phyloP scores from a whole-genome alignment of 2,329 filamentous ascomycete genomes.

The Cylindrodendrum hubeiense region DNA sequence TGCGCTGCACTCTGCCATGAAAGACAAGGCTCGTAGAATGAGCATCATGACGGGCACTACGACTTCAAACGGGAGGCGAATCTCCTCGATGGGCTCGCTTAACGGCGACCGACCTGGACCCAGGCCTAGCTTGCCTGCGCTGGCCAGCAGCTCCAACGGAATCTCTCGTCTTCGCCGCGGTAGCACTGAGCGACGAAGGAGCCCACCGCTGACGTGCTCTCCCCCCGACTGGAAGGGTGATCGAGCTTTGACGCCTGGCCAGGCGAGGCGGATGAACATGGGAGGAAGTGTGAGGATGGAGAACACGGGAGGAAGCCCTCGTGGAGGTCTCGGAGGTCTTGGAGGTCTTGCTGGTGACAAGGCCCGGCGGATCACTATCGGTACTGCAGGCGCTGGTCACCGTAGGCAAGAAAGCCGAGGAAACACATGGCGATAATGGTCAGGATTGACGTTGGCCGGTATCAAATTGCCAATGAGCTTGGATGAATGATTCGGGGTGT shows the following conservation, averaged over 20 bases:
- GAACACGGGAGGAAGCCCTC: slow-evolving; percentile 40
- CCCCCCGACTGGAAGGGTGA: slow-evolving; percentile 56
- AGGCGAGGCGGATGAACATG: slow-evolving; percentile 70
- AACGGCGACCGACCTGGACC: slow-evolving; percentile 43
- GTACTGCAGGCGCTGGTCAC: slow-evolving; percentile 45
- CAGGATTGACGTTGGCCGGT: background rate
- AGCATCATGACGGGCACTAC: slow-evolving; percentile 53
- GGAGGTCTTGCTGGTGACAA: slow-evolving; percentile 41
- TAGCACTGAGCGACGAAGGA: slow-evolving; percentile 63
- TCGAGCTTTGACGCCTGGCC: slow-evolving; percentile 63
- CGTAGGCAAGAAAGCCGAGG: slow-evolving; percentile 48
- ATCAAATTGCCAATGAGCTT: slow-evolving; percentile 34
- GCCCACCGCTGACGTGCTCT: slow-evolving; percentile 66
- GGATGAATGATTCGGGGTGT: slow-evolving; percentile 34
- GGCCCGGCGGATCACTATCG: slow-evolving; percentile 54
- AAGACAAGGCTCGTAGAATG: slow-evolving; percentile 56
- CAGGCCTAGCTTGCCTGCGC: slow-evolving; percentile 54
- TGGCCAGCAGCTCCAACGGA: slow-evolving; percentile 66
- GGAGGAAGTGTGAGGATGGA: slow-evolving; percentile 55
- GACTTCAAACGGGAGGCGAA: slow-evolving; percentile 54
- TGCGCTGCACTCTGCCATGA: slow-evolving; percentile 66
- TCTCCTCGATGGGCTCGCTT: slow-evolving; percentile 59
- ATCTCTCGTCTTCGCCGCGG: slow-evolving; percentile 66
- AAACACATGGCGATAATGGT: slow-evolving; percentile 46
- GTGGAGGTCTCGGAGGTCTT: slow-evolving; percentile 34